phyloP scores from a whole-genome alignment of 2,329 filamentous ascomycete species.

The Aspergillus flavus region DNA sequence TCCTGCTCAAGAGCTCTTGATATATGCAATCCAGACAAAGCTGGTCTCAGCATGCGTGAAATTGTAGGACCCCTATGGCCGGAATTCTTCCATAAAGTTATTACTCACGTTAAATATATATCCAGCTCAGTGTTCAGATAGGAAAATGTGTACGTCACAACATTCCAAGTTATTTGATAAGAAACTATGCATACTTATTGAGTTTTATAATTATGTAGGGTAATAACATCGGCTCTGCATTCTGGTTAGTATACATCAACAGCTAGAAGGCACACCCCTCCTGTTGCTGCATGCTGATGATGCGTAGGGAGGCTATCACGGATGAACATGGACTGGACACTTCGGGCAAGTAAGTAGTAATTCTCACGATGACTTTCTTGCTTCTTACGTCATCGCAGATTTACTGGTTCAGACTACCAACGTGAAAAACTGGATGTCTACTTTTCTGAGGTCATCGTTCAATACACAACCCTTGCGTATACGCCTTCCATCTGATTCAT shows the following conservation, averaged over 20 bases:
- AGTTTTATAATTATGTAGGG: conserved; percentile 58
- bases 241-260: conserved; percentile 68
- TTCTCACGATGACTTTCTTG: not conserved
- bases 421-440: conserved; percentile 99
- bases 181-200: no score
- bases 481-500: no score
- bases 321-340: conserved; percentile 94
- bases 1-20: no score
- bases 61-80: no score
- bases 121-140: no score
- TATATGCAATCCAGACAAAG: no score
- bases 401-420: conserved; percentile 98
- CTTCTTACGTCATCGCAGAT: conserved; percentile 54
- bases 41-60: no score
- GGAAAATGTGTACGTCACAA: no score
- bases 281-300: conserved; percentile 38
- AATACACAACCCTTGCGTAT: no score
- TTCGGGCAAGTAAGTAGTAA: conserved; percentile 77
- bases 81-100: no score
- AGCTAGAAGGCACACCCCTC: conserved; percentile 6
- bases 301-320: conserved; percentile 72
- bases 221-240: conserved; percentile 99
- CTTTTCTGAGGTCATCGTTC: conserved; percentile 72
- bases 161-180: no score
- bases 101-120: no score